Conservation (phyloP, 108 stramenopile genomes). For the Poteriospumella lacustris region DNA sequence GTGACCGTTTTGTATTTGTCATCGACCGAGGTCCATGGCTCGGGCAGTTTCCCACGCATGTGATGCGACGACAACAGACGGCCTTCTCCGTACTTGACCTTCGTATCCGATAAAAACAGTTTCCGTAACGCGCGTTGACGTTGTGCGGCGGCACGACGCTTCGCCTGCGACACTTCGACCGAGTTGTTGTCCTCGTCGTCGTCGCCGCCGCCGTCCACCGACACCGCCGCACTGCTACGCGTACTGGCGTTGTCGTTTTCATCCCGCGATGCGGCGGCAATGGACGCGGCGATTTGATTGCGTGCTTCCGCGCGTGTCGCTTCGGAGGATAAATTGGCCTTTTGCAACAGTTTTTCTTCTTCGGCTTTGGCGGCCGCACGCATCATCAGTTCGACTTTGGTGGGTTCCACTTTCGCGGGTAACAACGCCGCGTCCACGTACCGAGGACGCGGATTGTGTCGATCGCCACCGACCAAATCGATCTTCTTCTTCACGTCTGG, state of each 20-base stretch:
- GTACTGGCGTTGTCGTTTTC: no score
- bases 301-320: not conserved
- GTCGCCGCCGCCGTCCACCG: no score
- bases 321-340: not conserved
- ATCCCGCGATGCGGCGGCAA: not conserved
- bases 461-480: not conserved
- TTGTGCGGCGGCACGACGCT: slow-evolving; percentile 5
- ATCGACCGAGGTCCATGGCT: not conserved
- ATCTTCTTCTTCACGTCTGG: not conserved
- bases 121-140: slow-evolving; percentile 6
- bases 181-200: slow-evolving; percentile 6
- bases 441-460: not conserved
- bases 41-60: slow-evolving; percentile 1
- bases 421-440: not conserved
- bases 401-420: not conserved
- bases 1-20: slow-evolving; percentile 7
- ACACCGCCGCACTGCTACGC: no score
- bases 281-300: not conserved
- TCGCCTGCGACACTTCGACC: slow-evolving; percentile 5
- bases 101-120: slow-evolving; percentile 8
- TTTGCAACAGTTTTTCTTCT: not conserved
- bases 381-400: not conserved
- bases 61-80: not conserved
- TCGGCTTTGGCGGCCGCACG: not conserved
- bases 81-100: slow-evolving; percentile 6